Percentiles rank a stretch among this genome's conserved stretches.
These are phyloP conservation scores for Sclerotinia glacialis DNA, from an alignment of 2,329 filamentous ascomycete species.

Conservation along the genomic window DNA sequence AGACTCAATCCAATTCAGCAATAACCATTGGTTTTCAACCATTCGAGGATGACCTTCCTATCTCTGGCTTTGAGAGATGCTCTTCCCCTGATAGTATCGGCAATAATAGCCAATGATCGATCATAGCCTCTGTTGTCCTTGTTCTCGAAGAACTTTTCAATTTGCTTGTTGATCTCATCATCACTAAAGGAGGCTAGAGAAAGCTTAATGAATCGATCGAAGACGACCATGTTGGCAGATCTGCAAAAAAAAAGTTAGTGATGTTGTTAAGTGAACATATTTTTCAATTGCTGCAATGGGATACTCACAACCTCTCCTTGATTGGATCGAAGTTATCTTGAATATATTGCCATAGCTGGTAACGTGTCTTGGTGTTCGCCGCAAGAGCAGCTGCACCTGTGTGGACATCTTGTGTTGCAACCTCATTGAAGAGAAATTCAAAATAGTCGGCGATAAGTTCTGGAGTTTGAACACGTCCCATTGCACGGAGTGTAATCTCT, in stretches of 20 bases:
- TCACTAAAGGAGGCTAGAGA: conserved; percentile 78
- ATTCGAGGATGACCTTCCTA: conserved; percentile 68
- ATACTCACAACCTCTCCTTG: conserved; percentile 56
- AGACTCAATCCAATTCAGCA: not conserved
- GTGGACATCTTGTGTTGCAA: conserved; percentile 85
- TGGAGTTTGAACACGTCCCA: conserved; percentile 66
- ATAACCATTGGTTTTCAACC: conserved; percentile 67
- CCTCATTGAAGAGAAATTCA: conserved; percentile 77
- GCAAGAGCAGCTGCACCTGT: conserved; percentile 71
- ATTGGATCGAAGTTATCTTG: conserved; percentile 78
- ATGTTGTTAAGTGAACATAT: not conserved
- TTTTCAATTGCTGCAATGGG: not conserved
- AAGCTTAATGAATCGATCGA: conserved; percentile 83
- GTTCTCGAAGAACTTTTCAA: conserved; percentile 77
- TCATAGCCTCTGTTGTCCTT: conserved; percentile 87
- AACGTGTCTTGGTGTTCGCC: conserved; percentile 69
- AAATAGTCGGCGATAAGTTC: conserved; percentile 66
- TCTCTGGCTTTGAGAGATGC: conserved; percentile 82
- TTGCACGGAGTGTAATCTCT: conserved; percentile 73
- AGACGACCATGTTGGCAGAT: conserved; percentile 75
- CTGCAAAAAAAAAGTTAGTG: conserved; percentile 6
- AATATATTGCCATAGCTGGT: conserved; percentile 79
- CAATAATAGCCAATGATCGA: conserved; percentile 78
- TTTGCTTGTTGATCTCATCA: conserved; percentile 66
- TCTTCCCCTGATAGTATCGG: conserved; percentile 80